A percentile compares a stretch with the other conserved stretches of the same genome.
These are phyloP conservation scores for Hirschioporus abietinus DNA, from an alignment of 768 basidiomycete genomes.

Conservation along the genomic window DNA sequence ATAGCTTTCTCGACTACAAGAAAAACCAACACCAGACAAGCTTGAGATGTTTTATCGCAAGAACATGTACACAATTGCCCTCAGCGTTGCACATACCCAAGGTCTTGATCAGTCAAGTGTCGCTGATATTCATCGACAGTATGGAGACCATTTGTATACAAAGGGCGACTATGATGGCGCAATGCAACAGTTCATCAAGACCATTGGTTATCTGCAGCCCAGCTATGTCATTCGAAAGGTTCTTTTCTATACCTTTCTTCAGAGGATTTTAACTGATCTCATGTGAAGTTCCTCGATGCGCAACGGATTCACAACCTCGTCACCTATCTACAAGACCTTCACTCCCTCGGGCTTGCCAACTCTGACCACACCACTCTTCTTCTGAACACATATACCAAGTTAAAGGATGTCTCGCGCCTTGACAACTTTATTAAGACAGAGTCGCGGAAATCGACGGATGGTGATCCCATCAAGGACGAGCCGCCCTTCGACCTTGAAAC, in stretches of 20 bases:
- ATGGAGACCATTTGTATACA: conserved; percentile 85
- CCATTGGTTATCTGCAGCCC: conserved; percentile 83
- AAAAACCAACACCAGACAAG: conserved; percentile 80
- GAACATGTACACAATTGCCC: conserved; percentile 71
- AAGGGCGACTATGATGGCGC: conserved; percentile 92
- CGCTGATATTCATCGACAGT: conserved; percentile 85
- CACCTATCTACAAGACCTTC: conserved; percentile 93
- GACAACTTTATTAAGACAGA: conserved; percentile 92
- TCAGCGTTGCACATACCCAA: conserved; percentile 79
- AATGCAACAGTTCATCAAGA: conserved; percentile 88
- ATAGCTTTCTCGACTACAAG: conserved; percentile 62
- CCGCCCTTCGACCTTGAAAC: conserved; percentile 97
- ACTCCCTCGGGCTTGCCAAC: conserved; percentile 84
- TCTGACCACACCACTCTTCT: conserved; percentile 95
- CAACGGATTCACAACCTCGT: conserved; percentile 94
- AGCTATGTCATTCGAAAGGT: conserved; percentile 98
- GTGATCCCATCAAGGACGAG: conserved; percentile 48
- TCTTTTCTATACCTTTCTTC: conserved; percentile 2
- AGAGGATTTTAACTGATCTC: conserved; percentile 10
- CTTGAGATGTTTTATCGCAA: conserved; percentile 81
- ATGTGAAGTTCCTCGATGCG: conserved; percentile 88
- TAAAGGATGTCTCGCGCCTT: conserved; percentile 83
- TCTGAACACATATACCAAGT: conserved; percentile 95
- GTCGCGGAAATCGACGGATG: conserved; percentile 42
- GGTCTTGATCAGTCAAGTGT: conserved; percentile 65